Conservation (phyloP, 2,329 filamentous ascomycete species). For the Karstenula rhodostoma region DNA sequence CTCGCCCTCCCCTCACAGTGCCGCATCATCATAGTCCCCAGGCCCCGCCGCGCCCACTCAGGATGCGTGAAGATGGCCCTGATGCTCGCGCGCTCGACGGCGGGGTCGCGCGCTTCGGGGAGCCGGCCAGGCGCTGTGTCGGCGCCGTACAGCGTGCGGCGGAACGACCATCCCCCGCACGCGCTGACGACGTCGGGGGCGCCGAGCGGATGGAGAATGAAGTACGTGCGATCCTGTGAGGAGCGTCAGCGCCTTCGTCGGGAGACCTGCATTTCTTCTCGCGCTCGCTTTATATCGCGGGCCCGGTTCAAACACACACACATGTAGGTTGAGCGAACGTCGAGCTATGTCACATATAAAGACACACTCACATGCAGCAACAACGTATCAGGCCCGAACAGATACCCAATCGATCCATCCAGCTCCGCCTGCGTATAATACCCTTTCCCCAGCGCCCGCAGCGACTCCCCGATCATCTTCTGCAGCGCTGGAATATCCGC, state of each 20-base stretch:
- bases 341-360: background rate
- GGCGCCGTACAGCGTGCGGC: slow-evolving; percentile 45
- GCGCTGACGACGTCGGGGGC: slow-evolving; percentile 36
- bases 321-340: background rate
- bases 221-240: slow-evolving; percentile 38
- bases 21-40: slow-evolving; percentile 51
- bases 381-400: slow-evolving; percentile 47
- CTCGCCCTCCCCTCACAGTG: slow-evolving; percentile 42
- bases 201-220: slow-evolving; percentile 38
- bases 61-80: slow-evolving; percentile 48
- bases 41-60: slow-evolving; percentile 10
- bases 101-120: slow-evolving; percentile 40
- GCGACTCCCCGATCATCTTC: slow-evolving; percentile 38
- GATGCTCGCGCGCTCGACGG: slow-evolving; percentile 41
- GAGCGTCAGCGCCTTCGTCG: background rate
- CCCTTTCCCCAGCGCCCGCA: slow-evolving; percentile 35
- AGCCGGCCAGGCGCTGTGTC: slow-evolving; percentile 40
- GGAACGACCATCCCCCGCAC: slow-evolving; percentile 49
- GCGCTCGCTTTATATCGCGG: too few relatives aligned
- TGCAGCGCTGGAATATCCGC: slow-evolving; percentile 43
- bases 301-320: background rate
- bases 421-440: slow-evolving; percentile 45
- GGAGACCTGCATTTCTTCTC: background rate
- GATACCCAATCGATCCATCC: slow-evolving; percentile 46
- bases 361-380: slow-evolving; percentile 33